Evolutionary conservation across 176 grass and related monocot species (phyloP), one percentile per base, ranked within the genome.

Genomic region (Elaeis guineensis): DNA sequence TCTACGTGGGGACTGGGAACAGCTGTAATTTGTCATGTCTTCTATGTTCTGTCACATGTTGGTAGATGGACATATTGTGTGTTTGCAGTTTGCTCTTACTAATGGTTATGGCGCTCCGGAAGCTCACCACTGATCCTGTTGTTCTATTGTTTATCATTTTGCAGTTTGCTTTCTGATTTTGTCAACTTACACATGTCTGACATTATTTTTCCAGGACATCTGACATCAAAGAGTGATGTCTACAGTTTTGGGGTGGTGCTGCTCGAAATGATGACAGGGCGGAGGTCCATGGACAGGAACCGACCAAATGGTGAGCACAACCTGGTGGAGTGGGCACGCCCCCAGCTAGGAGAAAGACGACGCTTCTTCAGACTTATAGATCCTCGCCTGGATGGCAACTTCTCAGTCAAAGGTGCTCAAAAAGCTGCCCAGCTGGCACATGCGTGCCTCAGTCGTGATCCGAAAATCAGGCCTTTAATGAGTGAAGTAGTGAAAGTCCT

Each of bases 241-340:
- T 90, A 90, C 35, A 90, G 87, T 69, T 90, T 86, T 0, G 82
- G 87, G 49, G 87, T 90, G 1, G 87, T 90, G 60, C 72, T 90
- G 3, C 82, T 90, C 5, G 87, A 90, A 74, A 90, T 90, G 87
- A 90, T 90, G 87, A 82, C 87, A 3, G 87, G 87, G 21, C 79
- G 82, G 19, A 76, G 87, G 11, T 90, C 87, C 6, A 90, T 90
- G 87, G 87, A 90, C 60, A 90, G 86, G 65, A 86, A 92, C 64
- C 80, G 82, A 48, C 94, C 88, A 52, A 98, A 92, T 51, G 94
- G 94, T 25, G 94, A 98, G 66, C 94, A 98, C 53, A 98, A 98
- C 57, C 82, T 90, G 15, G 87, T 90, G 0, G 87, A 90, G 69
- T 90, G 87, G 87, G 87, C 82, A 0, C 87, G 87, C 0, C 82